phyloP scores from a whole-genome alignment of 1,284 basidiomycete species.

The Papiliotrema terrestris region DNA sequence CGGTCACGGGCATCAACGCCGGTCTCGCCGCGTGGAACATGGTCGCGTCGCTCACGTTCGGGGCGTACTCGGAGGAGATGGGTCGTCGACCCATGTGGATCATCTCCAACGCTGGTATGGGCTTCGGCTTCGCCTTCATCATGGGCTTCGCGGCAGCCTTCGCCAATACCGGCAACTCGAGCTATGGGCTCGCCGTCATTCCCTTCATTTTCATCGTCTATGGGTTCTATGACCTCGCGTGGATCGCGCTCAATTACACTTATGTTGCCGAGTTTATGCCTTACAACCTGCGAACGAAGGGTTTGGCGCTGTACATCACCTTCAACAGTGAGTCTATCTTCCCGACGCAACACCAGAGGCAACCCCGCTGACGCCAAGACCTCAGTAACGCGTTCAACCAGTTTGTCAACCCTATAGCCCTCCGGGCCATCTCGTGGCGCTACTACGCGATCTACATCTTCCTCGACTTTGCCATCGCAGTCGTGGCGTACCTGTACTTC shows the following conservation, averaged over 20 bases:
- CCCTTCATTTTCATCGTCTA: conserved; percentile 13
- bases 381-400: too few relatives aligned
- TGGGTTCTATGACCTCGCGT: conserved; percentile 20
- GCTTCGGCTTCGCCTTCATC: conserved; percentile 24
- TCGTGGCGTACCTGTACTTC: conserved; percentile 29
- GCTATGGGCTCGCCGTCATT: conserved; percentile 10
- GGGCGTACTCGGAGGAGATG: conserved; percentile 16
- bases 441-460: conserved; percentile 50
- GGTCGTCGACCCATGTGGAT: conserved; percentile 31
- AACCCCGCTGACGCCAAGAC: too few relatives aligned
- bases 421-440: conserved; percentile 61
- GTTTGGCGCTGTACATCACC: conserved; percentile 11
- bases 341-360: background rate
- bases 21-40: conserved; percentile 4
- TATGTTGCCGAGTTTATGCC: conserved; percentile 25
- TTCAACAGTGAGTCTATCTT: conserved; percentile 2
- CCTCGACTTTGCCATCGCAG: background rate
- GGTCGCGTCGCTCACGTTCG: conserved; percentile 14
- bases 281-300: conserved; percentile 16
- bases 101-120: conserved; percentile 28
- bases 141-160: conserved; percentile 28
- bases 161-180: conserved; percentile 1
- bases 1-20: conserved; percentile 13
- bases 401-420: conserved; percentile 67
- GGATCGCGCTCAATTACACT: conserved; percentile 11